These are phyloP conservation scores for Ophiostoma populinum DNA, from an alignment of 2,329 filamentous ascomycete species.

Conservation along the genomic window DNA sequence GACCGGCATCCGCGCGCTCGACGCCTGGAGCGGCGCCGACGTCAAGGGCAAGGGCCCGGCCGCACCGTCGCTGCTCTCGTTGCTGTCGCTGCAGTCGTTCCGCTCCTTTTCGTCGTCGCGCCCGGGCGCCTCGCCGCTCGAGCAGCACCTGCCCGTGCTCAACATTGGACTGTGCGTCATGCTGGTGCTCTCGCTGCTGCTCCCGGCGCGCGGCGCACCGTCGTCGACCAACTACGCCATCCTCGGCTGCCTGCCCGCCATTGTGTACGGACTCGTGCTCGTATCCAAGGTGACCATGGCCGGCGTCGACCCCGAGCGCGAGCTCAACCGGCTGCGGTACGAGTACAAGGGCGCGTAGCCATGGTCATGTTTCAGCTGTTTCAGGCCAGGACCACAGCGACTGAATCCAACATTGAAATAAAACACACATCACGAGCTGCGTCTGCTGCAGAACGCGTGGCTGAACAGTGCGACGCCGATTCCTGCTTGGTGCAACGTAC, in stretches of 20 bases:
- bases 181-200: constrained; percentile 26
- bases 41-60: constrained; percentile 11
- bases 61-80: neutral
- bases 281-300: constrained; percentile 48
- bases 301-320: constrained; percentile 48
- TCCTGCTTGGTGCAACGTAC: too few relatives aligned
- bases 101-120: neutral
- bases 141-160: constrained; percentile 39
- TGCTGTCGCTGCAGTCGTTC: neutral
- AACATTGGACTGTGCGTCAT: constrained; percentile 40
- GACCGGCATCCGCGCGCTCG: constrained; percentile 35
- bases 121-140: constrained; percentile 26
- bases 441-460: neutral
- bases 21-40: constrained; percentile 22
- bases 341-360: constrained; percentile 47
- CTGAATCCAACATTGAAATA: neutral
- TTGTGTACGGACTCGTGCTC: constrained; percentile 44
- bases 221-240: constrained; percentile 12
- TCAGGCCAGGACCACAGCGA: too few relatives aligned
- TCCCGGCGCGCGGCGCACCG: constrained; percentile 14
- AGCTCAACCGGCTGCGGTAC: constrained; percentile 45
- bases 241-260: constrained; percentile 32
- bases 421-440: neutral
- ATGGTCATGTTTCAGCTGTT: neutral
- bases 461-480: too few relatives aligned